Evolutionary conservation across 148 eudicot genomes (phyloP), one percentile per base, ranked within the genome.

Genomic region (Fallopia convolvulus): DNA sequence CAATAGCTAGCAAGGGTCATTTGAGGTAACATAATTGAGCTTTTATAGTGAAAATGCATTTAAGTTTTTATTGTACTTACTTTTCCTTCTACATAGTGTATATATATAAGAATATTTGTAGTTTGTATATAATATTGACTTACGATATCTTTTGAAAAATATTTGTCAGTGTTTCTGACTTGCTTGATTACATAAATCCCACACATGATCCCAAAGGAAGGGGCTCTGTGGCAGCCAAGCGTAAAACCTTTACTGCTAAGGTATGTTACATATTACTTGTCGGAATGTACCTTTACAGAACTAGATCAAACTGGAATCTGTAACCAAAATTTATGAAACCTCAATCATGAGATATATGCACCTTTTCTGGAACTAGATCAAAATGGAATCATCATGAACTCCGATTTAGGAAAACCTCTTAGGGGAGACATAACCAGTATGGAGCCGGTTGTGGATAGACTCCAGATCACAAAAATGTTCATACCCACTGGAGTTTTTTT

Each of bases 1-100:
- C 99, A 40, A 96, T 96, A 79, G 99, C 99, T 75, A 96, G 99
- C 88, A 96, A 96, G 86, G 99, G 99, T 81, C 99, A 96, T 77
- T 81, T 96, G 53, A 96, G 99, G 99, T 93, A 73, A 73, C 49
- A 46, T 48, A 42, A 72, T 26, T 40, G 0, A 18, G 60, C 47
- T 44, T 8, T 44, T 44, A 44, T 36, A 15, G 8, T n/a, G 36
- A 61, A 63, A n/a, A 63, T 26, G 39, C 17, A 30, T 63, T 11
- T 63, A 12, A 30, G 20, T 20, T 52, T 26, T 30, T 63, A 33
- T 30, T 63, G 36, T 63, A 15, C 70, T 63, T 26, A 21, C n/a
- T 14, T 30, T 12, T 36, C n/a, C 18, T 9, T 26, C 18, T 32
- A 20, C 21, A 33, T 13, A 65, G 70, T 65, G 70, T 65, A 30